Percentiles rank a stretch among this genome's conserved stretches.
Conservation (phyloP, 2,329 filamentous ascomycete genomes). For the Ceratocystis ficicola region DNA sequence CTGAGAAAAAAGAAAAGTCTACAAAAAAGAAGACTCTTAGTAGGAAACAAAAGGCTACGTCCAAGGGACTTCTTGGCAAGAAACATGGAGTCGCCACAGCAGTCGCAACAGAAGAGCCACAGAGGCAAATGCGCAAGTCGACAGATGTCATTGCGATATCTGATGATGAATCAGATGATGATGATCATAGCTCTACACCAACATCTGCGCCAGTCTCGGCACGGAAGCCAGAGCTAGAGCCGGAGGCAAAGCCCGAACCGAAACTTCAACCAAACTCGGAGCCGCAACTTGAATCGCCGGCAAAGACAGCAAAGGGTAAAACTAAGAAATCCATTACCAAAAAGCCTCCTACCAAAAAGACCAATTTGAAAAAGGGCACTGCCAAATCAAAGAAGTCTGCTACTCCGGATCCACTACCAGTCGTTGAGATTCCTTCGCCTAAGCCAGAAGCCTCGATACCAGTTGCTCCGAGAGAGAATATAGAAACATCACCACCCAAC, state of each 20-base stretch:
- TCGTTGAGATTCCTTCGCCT: neutral
- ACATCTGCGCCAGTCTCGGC: neutral
- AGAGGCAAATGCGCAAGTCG: neutral
- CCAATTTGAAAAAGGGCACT: constrained; percentile 26
- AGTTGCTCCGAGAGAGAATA: neutral
- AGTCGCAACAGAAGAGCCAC: neutral
- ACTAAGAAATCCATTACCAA: neutral
- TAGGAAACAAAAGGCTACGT: constrained; percentile 15
- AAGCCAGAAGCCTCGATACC: neutral
- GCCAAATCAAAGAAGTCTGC: neutral
- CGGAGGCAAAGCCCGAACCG: neutral
- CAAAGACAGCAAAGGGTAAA: neutral
- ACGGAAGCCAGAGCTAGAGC: neutral
- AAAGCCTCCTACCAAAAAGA: constrained; percentile 26
- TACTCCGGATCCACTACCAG: neutral
- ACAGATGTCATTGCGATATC: neutral
- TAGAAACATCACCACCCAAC: constrained; percentile 1
- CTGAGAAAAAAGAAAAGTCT: neutral
- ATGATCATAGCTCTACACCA: neutral
- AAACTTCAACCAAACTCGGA: neutral
- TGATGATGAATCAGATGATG: constrained; percentile 5
- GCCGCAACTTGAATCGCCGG: neutral
- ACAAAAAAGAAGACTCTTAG: neutral
- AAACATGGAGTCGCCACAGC: neutral
- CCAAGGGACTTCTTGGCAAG: constrained; percentile 6